Base-by-base conservation (phyloP, 345 rosid genomes). In the Eucalyptus polybractea region DNA sequence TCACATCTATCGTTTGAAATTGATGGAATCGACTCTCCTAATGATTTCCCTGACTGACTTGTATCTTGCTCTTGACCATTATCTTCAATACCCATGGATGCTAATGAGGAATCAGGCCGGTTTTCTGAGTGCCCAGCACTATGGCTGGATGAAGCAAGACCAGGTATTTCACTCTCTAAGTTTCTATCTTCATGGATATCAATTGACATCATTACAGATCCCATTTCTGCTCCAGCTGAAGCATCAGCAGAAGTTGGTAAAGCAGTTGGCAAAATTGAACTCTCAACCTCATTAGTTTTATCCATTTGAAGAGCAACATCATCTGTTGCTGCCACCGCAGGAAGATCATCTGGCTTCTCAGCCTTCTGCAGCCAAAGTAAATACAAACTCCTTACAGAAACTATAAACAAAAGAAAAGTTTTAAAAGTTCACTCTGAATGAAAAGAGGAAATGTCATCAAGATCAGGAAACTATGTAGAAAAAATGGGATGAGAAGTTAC, bases 1-100 rank as follows among this genome's bases (percentile, higher is more conserved):
- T 95, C 99, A 88, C 97, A 96, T 91, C 95, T 97, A 91, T 97
- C 98, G 54, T 93, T 91, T 87, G 98, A 97, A 89, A 92, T 86
- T 62, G 97, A 95, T 90, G 98, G 96, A 89, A 89, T 92, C 72
- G 92, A 87, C 90, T 94, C 96, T 76, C 91, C 47, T 5, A 92
- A 90, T 51, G 93, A 92, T 86, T 92, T 94, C 91, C 93, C 95
- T 89, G 93, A 90, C 80, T 90, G 90, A 91, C 94, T 93, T 51
- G 92, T 91, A 91, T 85, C 95, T 88, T 94, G 97, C 89, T 93
- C 96, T 90, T 93, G 96, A 93, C 92, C 93, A 65, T 90, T 93
- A 90, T 92, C 95, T 94, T 94, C 97, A 89, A 93, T 33, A 91
- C 95, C 94, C 86, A 94, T 92, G 88, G 94, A 93, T 90, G 88